phyloP scores from a whole-genome alignment of 768 basidiomycete genomes.

The Leccinellum rugosiceps region DNA sequence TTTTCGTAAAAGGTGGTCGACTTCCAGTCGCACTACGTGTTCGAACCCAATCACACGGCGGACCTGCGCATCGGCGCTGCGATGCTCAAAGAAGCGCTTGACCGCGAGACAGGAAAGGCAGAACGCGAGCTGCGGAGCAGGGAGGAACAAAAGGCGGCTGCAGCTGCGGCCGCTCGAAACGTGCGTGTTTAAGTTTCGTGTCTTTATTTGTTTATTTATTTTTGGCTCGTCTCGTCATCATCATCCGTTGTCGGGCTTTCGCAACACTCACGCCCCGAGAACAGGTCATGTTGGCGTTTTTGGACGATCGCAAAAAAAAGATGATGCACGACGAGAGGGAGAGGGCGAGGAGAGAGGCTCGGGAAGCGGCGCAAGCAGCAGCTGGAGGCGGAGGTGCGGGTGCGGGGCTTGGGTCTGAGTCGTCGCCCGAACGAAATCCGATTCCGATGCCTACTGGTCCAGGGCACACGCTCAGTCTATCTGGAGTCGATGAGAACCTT shows the following conservation, averaged over 20 bases:
- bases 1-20: constrained; percentile 48
- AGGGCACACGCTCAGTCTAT: constrained; percentile 16
- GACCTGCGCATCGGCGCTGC: constrained; percentile 62
- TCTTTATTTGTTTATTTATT: background rate
- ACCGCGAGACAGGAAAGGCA: constrained; percentile 46
- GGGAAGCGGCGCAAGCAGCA: constrained; percentile 25
- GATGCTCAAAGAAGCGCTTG: constrained; percentile 62
- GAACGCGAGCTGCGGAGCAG: constrained; percentile 46
- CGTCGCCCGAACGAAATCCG: background rate
- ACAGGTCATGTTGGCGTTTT: constrained; percentile 74
- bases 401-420: background rate
- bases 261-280: background rate
- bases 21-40: constrained; percentile 74
- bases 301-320: constrained; percentile 72
- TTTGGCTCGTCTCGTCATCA: background rate
- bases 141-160: constrained; percentile 58
- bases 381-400: background rate
- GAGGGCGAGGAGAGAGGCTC: constrained; percentile 44
- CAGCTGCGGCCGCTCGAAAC: constrained; percentile 52
- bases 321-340: constrained; percentile 57
- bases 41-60: constrained; percentile 47
- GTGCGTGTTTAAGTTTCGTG: constrained; percentile 36
- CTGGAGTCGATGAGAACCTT: constrained; percentile 3
- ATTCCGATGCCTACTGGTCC: constrained; percentile 23
- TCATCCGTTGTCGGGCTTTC: background rate